phyloP scores from a whole-genome alignment of 116 monocot genomes.

The Zostera marina region DNA sequence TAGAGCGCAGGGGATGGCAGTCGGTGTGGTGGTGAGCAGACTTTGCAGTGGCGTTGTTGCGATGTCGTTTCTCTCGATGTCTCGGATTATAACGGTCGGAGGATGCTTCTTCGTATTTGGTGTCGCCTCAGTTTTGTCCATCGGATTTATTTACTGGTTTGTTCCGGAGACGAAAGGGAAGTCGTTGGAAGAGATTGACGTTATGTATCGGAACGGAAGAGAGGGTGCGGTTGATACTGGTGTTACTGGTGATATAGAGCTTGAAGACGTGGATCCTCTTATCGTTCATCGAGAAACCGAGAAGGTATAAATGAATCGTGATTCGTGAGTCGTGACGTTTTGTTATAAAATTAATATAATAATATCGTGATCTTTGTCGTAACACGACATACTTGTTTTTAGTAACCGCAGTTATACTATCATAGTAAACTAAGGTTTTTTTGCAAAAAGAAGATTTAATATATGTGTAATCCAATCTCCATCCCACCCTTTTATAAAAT shows the following conservation, averaged over 20 bases:
- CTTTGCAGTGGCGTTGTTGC: slow-evolving; percentile 73
- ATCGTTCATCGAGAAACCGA: no score
- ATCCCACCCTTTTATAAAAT: no score
- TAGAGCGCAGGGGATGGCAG: slow-evolving; percentile 70
- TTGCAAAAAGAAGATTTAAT: no score
- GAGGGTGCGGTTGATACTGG: slow-evolving; percentile 15
- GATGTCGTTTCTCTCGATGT: slow-evolving; percentile 77
- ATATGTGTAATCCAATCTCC: no score
- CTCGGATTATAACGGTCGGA: slow-evolving; percentile 39
- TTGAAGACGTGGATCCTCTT: slow-evolving; percentile 62
- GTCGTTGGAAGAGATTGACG: slow-evolving; percentile 67
- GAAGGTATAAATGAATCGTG: no score
- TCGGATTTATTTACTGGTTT: slow-evolving; percentile 43
- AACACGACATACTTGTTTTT: no score
- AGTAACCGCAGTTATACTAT: no score
- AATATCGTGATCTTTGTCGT: no score
- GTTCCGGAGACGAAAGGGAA: slow-evolving; percentile 96
- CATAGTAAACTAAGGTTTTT: no score
- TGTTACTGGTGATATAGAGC: slow-evolving; percentile 40
- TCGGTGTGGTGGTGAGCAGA: slow-evolving; percentile 60
- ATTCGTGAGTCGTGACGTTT: no score
- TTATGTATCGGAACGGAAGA: slow-evolving; percentile 36
- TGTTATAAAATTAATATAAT: no score
- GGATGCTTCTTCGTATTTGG: slow-evolving; percentile 77
- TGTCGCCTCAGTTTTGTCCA: slow-evolving; percentile 40